Evolutionary conservation across 1,284 basidiomycete species (phyloP), one percentile per base, ranked within the genome.

Genomic region (Fomitopsis schrenkii): DNA sequence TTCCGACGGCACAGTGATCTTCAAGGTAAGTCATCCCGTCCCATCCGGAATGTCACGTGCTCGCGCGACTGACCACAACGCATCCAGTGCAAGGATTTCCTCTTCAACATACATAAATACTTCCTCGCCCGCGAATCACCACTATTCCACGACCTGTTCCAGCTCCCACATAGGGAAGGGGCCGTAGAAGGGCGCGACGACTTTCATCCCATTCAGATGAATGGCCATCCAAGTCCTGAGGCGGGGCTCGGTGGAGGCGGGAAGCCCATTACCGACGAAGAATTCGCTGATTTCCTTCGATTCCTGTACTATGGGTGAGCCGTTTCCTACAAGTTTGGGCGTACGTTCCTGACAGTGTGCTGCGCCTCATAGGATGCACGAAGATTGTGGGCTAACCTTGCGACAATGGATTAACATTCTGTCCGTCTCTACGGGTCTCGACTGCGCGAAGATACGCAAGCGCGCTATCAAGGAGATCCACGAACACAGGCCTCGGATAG

Each of bases 101-200:
- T 74, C 7, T 77, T 74, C 67, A 71, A 66, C 62, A 69, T 77
- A 7, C 74, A 76, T 59, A 69, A 71, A 15, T 71, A 65, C 59
- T 68, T 63, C 59, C 56, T 70, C 22, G 36, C 26, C 19, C 64
- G 67, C 3, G 66, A 70, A 33, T 70, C 68, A 5, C 55, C 60
- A 10, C 22, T 68, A 4, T 66, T 70, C 45, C 45, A 56, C 0
- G 57, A 55, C 4, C 56, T 67, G 59, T 67, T 67, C 40, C 28
- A 36, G 40, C 42, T 64, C 5, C 65, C 65, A 4, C 28, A 59
- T 3, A 62, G 60, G 2, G 50, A 46, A 3, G 36, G 12, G 2
- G 45, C 15, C 9, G 55, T 41, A 17, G 66, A 64, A 48, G 66
- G 66, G 1, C 22, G 33, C 22, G 59, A 60, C 8, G 65, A 67